phyloP scores from a whole-genome alignment of 2,329 filamentous ascomycete genomes.

The Alternaria solani region DNA sequence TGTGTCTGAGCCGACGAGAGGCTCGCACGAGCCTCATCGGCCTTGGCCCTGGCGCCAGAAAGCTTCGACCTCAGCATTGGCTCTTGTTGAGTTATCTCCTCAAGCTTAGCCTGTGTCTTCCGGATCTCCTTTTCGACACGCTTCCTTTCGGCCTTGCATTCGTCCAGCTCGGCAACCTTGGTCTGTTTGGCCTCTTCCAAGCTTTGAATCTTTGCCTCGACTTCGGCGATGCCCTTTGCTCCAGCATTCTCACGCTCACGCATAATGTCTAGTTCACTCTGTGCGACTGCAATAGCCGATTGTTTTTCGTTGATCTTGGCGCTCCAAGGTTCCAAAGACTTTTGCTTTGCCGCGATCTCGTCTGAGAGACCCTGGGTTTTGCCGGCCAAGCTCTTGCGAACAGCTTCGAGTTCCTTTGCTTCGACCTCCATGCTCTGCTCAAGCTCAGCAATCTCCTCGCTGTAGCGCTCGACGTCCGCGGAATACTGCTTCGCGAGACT shows the following conservation, averaged over 20 bases:
- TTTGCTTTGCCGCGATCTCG: constrained; percentile 90
- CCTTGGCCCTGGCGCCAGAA: constrained; percentile 90
- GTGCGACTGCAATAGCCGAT: constrained; percentile 90
- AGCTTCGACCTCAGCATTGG: constrained; percentile 83
- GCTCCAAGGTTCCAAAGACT: constrained; percentile 93
- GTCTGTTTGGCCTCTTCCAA: constrained; percentile 75
- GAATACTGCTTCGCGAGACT: constrained; percentile 79
- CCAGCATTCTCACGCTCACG: constrained; percentile 89
- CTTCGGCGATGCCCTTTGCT: constrained; percentile 81
- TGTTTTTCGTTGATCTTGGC: constrained; percentile 97
- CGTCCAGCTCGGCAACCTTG: constrained; percentile 78
- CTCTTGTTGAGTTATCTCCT: constrained; percentile 77
- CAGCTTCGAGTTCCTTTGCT: constrained; percentile 81
- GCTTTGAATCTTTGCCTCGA: constrained; percentile 76
- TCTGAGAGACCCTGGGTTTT: constrained; percentile 96
- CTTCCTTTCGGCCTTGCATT: constrained; percentile 75
- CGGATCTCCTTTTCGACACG: constrained; percentile 77
- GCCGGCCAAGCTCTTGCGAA: constrained; percentile 87
- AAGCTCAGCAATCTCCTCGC: constrained; percentile 75
- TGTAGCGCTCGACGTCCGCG: constrained; percentile 79
- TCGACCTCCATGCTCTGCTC: constrained; percentile 80
- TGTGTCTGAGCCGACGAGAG: constrained; percentile 90
- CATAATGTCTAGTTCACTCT: constrained; percentile 92
- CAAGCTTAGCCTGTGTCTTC: constrained; percentile 75
- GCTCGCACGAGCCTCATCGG: constrained; percentile 92